Evolutionary conservation across 1,284 basidiomycete genomes (phyloP), one percentile per base, ranked within the genome.

Genomic region (Sphagnurus paluster): DNA sequence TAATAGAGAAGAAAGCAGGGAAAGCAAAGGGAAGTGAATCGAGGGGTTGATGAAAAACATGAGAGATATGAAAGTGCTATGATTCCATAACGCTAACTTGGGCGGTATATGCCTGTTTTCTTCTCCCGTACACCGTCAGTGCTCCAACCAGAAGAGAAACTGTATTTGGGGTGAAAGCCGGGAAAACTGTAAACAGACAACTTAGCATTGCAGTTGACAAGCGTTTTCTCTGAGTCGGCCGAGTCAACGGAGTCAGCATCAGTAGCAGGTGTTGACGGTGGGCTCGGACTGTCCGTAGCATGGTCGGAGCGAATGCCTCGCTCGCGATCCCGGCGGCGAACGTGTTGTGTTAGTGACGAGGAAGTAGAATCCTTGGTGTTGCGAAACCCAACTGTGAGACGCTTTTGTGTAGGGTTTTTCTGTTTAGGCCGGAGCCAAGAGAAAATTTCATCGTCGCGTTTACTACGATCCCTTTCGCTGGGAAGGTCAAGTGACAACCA

Each of bases 381-480:
- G n/a, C n/a, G n/a, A n/a, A n/a, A n/a, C n/a, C n/a, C n/a, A 23
- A 37, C 2, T 9, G 11, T n/a, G 3, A 33, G 28, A 7, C 28
- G 41, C 39, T 48, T 51, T 11, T 28, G 42, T 8, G 38, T 33
- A 14, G 23, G 37, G n/a, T n/a, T n/a, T n/a, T 24, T 35, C 49
- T 1, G 24, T 41, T 35, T 37, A n/a, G n/a, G 43, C 16, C 49
- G 46, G 25, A 51, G 42, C 49, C 42, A 51, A 10, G 33, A 34
- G 5, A 20, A 34, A 6, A 42, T 28, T 11, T 33, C 40, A 19
- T 36, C 30, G 41, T 45, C 35, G 23, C 42, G 46, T 2, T 29
- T n/a, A 11, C 10, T 35, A 16, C 1, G 9, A 19, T 39, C 24
- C 8, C 35, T 25, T 13, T 28, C 24, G 3, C 16, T 13, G 11